Evolutionary conservation across 2,329 filamentous ascomycete species (phyloP), one percentile per base, ranked within the genome.

Genomic region (Ophioceras dolichostomum): DNA sequence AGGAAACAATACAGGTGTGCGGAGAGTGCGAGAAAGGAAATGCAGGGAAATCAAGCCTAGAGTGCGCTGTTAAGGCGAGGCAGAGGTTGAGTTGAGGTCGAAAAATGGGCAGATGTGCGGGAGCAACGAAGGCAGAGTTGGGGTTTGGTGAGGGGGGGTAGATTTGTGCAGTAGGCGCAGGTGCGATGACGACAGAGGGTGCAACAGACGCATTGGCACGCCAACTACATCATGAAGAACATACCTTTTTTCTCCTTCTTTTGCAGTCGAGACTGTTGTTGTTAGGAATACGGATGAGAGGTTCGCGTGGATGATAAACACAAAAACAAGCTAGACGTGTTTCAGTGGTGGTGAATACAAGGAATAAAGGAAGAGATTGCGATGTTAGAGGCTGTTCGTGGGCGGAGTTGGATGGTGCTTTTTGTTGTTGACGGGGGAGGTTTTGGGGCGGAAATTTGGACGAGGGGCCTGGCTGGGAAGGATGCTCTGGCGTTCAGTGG

Each of bases 161-260:
- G 41, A 14, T 35, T 41, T 36, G 37, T 47, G 4, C 21, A 36
- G 36, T 37, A 20, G 36, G 30, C 46, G 47, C 44, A 44, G 45
- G 42, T 38, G 42, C 41, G 44, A 51, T 51, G 49, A 50, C 49
- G 48, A 47, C 43, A 50, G 46, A 37, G 41, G 43, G 39, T 33
- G 38, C 22, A 26, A 26, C 22, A 26, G 22, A 24, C 30, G 22
- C 28, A 32, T 21, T 19, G 30, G 27, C 9, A 21, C 17, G 26
- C 19, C 10, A 14, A 20, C 16, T 22, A 13, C 33, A n/a, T n/a
- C n/a, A n/a, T n/a, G n/a, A n/a, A n/a, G n/a, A 5, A 39, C 33
- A 27, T 35, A 36, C 38, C 33, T 32, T 27, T 8, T 14, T 5
- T 8, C 17, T 30, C n/a, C n/a, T n/a, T n/a, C n/a, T n/a, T n/a